These are phyloP conservation scores for Nicotiana otophora DNA, from an alignment of 257 asterid genomes.

Conservation along the genomic window DNA sequence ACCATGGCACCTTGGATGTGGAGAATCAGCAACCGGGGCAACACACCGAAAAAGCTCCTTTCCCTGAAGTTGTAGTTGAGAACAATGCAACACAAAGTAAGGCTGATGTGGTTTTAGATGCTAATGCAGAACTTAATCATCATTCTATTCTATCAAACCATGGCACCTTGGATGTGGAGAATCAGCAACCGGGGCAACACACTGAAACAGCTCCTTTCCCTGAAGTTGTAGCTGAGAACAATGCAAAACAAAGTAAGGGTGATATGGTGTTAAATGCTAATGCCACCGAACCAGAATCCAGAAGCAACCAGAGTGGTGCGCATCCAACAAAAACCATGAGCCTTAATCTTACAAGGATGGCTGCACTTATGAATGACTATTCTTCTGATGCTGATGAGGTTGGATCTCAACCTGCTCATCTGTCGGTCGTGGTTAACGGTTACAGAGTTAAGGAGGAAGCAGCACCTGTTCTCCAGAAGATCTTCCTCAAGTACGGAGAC, in stretches of 20 bases:
- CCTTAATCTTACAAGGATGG: constrained; percentile 7
- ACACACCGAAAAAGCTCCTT: not conserved
- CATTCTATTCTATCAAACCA: not conserved
- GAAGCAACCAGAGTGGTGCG: not conserved
- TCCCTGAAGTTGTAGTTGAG: not conserved
- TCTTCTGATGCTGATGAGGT: constrained; percentile 11
- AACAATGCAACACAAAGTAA: not conserved
- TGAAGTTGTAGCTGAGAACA: not conserved
- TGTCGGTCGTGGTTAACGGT: constrained; percentile 4
- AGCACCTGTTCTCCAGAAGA: constrained; percentile 4
- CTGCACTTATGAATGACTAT: not conserved
- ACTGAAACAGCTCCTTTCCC: not conserved
- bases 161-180: not conserved
- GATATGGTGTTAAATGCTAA: not conserved
- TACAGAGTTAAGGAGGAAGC: constrained; percentile 15
- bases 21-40: not conserved
- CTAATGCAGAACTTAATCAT: not conserved
- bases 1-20: not conserved
- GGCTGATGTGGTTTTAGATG: not conserved
- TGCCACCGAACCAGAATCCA: not conserved
- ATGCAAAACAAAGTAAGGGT: not conserved
- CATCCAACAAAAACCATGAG: not conserved
- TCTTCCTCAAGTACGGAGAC: constrained; percentile 12
- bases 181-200: not conserved
- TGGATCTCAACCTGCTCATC: not conserved